Percentiles rank a stretch among this genome's conserved stretches.
Conservation (phyloP, 176 grass and related monocot genomes). For the Carex cristatella region DNA sequence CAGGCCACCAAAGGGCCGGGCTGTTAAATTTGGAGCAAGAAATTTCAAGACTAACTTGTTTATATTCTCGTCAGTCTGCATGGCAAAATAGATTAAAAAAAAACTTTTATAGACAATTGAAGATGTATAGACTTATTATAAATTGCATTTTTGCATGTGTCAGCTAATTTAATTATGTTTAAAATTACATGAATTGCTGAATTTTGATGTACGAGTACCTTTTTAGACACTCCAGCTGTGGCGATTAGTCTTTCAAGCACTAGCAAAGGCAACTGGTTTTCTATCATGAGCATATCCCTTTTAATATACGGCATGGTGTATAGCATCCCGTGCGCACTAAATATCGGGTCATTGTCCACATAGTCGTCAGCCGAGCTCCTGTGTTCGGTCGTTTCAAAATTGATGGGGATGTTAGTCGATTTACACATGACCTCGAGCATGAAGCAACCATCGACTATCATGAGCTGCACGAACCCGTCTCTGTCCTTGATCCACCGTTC, state of each 20-base stretch:
- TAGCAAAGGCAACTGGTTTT: slow-evolving; percentile 72
- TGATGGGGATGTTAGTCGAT: neutral
- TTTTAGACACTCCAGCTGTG: slow-evolving; percentile 19
- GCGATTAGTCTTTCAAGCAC: slow-evolving; percentile 42
- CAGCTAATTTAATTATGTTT: neutral
- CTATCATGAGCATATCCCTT: slow-evolving; percentile 73
- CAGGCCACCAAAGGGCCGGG: slow-evolving; percentile 1
- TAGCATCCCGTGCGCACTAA: slow-evolving; percentile 59
- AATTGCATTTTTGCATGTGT: no score
- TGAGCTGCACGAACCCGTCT: slow-evolving; percentile 47
- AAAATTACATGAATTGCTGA: neutral
- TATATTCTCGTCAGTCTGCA: slow-evolving; percentile 34
- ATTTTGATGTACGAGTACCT: neutral
- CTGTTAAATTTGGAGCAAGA: neutral
- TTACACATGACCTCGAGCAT: slow-evolving; percentile 60
- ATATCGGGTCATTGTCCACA: slow-evolving; percentile 63
- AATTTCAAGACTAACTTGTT: slow-evolving; percentile 61
- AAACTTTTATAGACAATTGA: neutral
- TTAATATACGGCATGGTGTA: slow-evolving; percentile 61
- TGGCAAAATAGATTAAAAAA: neutral
- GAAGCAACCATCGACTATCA: slow-evolving; percentile 80
- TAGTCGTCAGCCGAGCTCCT: slow-evolving; percentile 28
- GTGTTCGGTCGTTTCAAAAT: neutral
- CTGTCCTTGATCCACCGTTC: slow-evolving; percentile 26
- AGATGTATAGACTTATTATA: neutral